phyloP scores from a whole-genome alignment of 495 filamentous ascomycete genomes.

The Monascus purpureus region DNA sequence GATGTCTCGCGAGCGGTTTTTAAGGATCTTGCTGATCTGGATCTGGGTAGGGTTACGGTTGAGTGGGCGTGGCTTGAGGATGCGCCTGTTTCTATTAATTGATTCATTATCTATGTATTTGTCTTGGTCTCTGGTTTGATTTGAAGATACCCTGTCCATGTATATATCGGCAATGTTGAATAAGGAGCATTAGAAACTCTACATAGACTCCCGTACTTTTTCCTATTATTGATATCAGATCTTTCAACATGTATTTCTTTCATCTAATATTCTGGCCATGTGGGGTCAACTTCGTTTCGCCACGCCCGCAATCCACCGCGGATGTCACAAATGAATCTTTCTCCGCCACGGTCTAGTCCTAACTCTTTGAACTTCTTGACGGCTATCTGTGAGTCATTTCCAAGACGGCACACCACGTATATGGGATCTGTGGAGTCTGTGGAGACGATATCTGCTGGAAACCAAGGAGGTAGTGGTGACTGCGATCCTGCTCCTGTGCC shows the following conservation, averaged over 20 bases:
- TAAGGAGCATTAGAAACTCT: no score
- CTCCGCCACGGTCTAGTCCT: slow-evolving; percentile 41
- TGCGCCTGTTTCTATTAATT: slow-evolving; percentile 8
- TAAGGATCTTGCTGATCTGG: slow-evolving; percentile 38
- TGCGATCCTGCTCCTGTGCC: no score
- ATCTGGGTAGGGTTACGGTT: slow-evolving; percentile 43
- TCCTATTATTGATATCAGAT: no score
- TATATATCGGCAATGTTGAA: no score
- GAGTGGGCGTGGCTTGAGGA: slow-evolving; percentile 54
- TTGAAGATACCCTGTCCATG: no score
- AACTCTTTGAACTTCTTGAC: slow-evolving; percentile 56
- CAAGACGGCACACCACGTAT: slow-evolving; percentile 71
- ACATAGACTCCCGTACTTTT: no score
- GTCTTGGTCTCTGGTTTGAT: no score
- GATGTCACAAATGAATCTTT: slow-evolving; percentile 59
- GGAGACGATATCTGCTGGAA: slow-evolving; percentile 19
- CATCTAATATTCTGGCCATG: slow-evolving; percentile 49
- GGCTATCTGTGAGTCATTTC: slow-evolving; percentile 79
- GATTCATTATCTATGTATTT: slow-evolving; percentile 1
- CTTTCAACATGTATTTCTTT: no score
- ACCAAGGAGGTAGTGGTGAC: slow-evolving; percentile 27
- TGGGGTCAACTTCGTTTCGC: slow-evolving; percentile 59
- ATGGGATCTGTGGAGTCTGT: slow-evolving; percentile 29
- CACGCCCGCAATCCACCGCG: slow-evolving; percentile 73
- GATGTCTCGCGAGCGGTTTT: slow-evolving; percentile 53